Conservation (phyloP, 129 eudicot genomes). For the Flaveria robusta region DNA sequence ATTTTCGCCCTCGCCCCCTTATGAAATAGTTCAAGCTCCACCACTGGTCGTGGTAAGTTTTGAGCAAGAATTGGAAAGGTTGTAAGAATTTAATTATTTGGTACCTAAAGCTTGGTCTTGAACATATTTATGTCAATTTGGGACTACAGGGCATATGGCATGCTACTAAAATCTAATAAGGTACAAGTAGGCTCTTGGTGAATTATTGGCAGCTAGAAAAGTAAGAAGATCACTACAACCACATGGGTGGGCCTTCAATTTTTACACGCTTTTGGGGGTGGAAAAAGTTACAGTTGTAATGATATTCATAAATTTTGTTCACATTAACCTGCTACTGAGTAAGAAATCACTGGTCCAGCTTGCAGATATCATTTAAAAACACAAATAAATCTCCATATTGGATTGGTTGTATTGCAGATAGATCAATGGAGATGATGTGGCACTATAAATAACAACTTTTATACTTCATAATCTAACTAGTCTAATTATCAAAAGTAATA, state of each 20-base stretch:
- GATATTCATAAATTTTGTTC: slow-evolving; percentile 8
- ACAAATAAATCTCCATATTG: not conserved
- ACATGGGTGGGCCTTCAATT: slow-evolving; percentile 36
- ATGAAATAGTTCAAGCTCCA: no score
- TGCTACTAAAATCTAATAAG: slow-evolving; percentile 17
- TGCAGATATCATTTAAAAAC: not conserved
- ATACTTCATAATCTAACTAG: not conserved
- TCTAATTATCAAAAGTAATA: not conserved
- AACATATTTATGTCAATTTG: slow-evolving; percentile 15
- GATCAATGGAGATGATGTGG: not conserved
- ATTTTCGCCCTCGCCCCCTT: no score
- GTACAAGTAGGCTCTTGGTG: slow-evolving; percentile 14
- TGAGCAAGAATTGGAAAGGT: not conserved
- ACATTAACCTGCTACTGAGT: slow-evolving; percentile 11
- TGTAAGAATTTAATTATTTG: slow-evolving; percentile 13
- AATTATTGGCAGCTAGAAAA: slow-evolving; percentile 20
- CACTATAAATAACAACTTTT: slow-evolving; percentile 3
- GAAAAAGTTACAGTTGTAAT: not conserved
- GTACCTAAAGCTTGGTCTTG: slow-evolving; percentile 22
- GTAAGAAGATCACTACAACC: slow-evolving; percentile 31
- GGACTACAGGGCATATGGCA: slow-evolving; percentile 15
- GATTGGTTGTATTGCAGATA: not conserved
- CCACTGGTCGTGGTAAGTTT: no score
- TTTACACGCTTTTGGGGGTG: not conserved
- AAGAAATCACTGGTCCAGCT: not conserved